Evolutionary conservation across 1,139 yeast genomes (phyloP).

Genomic region (Pichiaceae sp.): DNA sequence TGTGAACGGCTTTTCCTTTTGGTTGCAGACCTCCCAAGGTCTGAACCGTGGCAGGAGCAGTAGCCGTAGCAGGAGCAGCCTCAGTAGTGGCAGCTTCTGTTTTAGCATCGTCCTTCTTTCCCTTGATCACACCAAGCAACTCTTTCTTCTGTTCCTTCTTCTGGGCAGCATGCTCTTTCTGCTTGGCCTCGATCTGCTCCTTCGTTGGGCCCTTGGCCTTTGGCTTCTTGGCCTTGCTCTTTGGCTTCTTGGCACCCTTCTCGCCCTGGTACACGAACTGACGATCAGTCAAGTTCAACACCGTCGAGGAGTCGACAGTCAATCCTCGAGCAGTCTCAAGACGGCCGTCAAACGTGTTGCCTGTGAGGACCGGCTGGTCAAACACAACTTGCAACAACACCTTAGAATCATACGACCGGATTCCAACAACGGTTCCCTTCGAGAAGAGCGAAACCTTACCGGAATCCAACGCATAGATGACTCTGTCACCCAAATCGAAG

Average conservation of each 20-base stretch:
- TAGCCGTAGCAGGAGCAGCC: constrained; percentile 1
- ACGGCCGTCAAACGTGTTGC: constrained; percentile 73
- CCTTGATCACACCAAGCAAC: constrained; percentile 10
- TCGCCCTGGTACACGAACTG: constrained; percentile 73
- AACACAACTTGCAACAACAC: constrained; percentile 65
- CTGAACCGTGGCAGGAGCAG: neutral
- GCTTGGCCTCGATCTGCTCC: constrained; percentile 1
- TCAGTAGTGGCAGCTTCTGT: constrained; percentile 1
- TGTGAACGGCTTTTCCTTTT: constrained; percentile 13
- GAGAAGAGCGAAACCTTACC: constrained; percentile 87
- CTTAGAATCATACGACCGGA: constrained; percentile 54
- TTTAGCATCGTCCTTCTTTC: constrained; percentile 8
- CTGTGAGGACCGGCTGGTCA: constrained; percentile 77
- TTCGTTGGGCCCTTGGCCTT: neutral
- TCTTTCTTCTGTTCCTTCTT: constrained; percentile 4
- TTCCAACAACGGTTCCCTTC: constrained; percentile 87
- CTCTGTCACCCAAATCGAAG: constrained; percentile 84
- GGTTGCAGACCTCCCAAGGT: neutral
- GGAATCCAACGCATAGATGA: constrained; percentile 73
- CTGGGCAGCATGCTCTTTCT: neutral
- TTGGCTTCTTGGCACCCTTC: constrained; percentile 26
- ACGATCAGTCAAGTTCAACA: constrained; percentile 65
- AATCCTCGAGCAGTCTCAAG: constrained; percentile 74
- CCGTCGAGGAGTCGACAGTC: constrained; percentile 71
- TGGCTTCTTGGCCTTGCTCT: constrained; percentile 1